Evolutionary conservation across 1,139 yeast species (phyloP).

Genomic region (Suzukiozyma palmioleophila): DNA sequence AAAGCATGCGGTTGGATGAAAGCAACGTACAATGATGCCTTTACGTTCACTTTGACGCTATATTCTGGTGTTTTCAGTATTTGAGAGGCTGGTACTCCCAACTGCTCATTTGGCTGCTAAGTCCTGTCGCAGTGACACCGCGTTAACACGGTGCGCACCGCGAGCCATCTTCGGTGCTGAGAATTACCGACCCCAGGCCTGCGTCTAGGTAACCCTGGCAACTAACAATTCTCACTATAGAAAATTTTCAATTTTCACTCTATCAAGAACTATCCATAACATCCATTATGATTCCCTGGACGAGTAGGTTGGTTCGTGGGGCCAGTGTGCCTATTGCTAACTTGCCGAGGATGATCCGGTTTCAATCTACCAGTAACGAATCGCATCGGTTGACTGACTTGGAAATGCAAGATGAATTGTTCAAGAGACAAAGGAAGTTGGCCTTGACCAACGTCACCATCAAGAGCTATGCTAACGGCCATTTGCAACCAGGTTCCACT

Average conservation of each 20-base stretch:
- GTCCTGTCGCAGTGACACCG: too few species aligned
- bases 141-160: neutral
- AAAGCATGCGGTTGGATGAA: too few species aligned
- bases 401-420: constrained; percentile 73
- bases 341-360: constrained; percentile 5
- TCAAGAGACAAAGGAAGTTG: constrained; percentile 68
- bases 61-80: too few species aligned
- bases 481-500: constrained; percentile 79
- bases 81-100: too few species aligned
- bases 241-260: constrained; percentile 4
- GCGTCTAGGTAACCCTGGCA: constrained; percentile 5
- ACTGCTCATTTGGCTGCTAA: too few species aligned
- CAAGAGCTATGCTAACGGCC: constrained; percentile 69
- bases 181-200: constrained; percentile 3
- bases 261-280: neutral
- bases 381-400: constrained; percentile 46
- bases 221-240: constrained; percentile 1
- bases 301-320: constrained; percentile 9
- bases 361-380: constrained; percentile 7
- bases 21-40: too few species aligned
- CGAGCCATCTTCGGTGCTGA: constrained; percentile 2
- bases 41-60: too few species aligned
- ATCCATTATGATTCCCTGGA: constrained; percentile 12
- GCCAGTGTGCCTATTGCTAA: constrained; percentile 1
- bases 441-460: constrained; percentile 66